Evolutionary conservation across 1,284 basidiomycete genomes (phyloP), one percentile per base, ranked within the genome.

Genomic region (Takashimella koratensis): DNA sequence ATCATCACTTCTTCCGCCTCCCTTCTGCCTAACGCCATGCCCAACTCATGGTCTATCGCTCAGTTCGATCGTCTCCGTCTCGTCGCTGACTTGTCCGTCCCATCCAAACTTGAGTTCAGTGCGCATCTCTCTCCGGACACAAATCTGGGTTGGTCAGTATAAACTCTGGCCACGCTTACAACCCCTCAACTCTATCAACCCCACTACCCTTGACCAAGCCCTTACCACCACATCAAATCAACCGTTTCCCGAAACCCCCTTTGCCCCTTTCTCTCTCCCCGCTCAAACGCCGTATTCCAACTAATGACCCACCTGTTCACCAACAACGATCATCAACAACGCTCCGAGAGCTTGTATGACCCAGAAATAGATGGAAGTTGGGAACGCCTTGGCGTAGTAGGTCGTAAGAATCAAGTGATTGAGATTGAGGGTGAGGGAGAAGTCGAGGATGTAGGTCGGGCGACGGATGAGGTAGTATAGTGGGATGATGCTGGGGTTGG

Each of bases 391-490:
- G 2, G 92, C 85, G 75, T 94, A 96, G 76, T 93, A 95, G 16
- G 89, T 91, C 44, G 93, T 94, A 51, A 97, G 78, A 50, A 97
- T 84, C 47, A 96, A 78, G 75, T 98, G 93, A 68, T 88, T 86
- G 79, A 96, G 86, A 51, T 88, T 78, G 49, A 98, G 83, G 0
- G 96, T 98, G 53, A 95, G 74, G 6, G 88, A 81, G 76, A 97
- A 97, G 77, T 98, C 95, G 62, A 98, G 85, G 67, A 98, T 88
- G 66, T 96, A 83, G 4, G 93, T 90, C 43, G 96, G 95, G 36
- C 90, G 82, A 41, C 92, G 85, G 71, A 98, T 82, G 61, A 98
- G 80, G 61, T 83, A 81, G 74, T 91, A 97, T 3, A 98, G 79
- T 61, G 87, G 90, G 63, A 86, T 86, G 54, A 95, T 86, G 76